Base-by-base conservation (phyloP, 768 basidiomycete genomes). In the Rhodotorula taiwanensis region DNA sequence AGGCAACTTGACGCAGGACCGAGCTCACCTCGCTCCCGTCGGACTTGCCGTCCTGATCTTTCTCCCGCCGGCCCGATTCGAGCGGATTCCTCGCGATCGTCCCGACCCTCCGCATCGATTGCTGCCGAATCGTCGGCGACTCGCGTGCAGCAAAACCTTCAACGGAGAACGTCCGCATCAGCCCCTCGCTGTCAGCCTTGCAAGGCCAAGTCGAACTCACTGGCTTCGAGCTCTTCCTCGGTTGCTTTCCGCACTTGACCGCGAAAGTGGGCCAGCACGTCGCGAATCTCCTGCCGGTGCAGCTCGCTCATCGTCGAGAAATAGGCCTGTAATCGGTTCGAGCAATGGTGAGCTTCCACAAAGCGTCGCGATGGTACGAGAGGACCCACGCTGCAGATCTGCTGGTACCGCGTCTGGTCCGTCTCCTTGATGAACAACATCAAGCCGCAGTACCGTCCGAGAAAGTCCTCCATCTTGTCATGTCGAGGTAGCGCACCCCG, bases 351-450 rank as follows among this genome's bases (percentile, higher is more conserved):
- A 8, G 28, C n/a, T n/a, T n/a, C n/a, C n/a, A n/a, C n/a, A n/a
- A n/a, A n/a, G n/a, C n/a, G n/a, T n/a, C n/a, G n/a, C 0, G 33
- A 11, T 49, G 27, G 36, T 44, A 14, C 30, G 43, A 6, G 34
- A 44, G 21, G 15, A 80, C 87, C 60, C 72, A 94, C 94, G 43
- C 86, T 89, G 73, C 92, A 97, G 34, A 97, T 77, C 72, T 88
- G 89, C 47, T 85, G 86, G 74, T 97, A 98, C 28, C 87, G 76
- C 58, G 76, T 78, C 74, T 95, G 89, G 64, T 95, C 92, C 88
- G 97, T 94, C 78, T 98, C 94, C 74, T 90, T 93, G 60, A 97
- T 77, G 73, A 94, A 98, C 23, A 97, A 79, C 76, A 98, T 83
- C 55, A 98, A 76, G 2, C 93, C 93, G 34, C 86, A 83, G 76